Base-by-base conservation (phyloP, 306 rosid species). In the Sophora flavescens region DNA sequence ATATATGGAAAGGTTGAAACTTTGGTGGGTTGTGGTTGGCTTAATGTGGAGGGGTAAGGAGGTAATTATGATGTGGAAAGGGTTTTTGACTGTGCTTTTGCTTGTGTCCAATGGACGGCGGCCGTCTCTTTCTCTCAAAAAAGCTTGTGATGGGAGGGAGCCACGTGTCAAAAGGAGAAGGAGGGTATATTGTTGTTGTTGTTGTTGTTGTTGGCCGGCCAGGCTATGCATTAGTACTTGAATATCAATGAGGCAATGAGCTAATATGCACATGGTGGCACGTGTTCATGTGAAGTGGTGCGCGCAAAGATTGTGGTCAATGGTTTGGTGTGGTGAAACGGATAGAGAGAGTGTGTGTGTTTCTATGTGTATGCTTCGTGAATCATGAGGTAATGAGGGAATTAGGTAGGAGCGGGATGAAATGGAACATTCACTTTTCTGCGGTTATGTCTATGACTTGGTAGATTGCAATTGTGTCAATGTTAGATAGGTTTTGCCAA, bases 51-150 rank as follows among this genome's bases (percentile, higher is more conserved):
- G 76, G 76, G 79, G 84, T 32, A 51, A 51, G 51, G 16, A 63
- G 26, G 65, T 3, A 28, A 70, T 63, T 76, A 62, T 71, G 61
- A 47, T 68, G 62, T 74, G 83, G 61, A 64, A 70, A 81, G 47
- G 10, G 7, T 26, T 28, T 38, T 45, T 48, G 83, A 41, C 4
- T 75, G 66, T 50, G 39, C 71, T 81, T 83, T 80, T 51, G 51
- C 6, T 81, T 63, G 70, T 64, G 79, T 53, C 74, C 69, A 84
- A 84, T 88, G 96, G 89, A 70, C 89, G 91, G 93, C 89, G 80
- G 91, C 91, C 83, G 89, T 84, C 74, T 76, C 36, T 75, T 70
- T 13, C 39, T 39, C 11, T 78, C 63, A 70, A 48, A 45, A 48
- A 45, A 61, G 9, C 52, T n/a, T 17, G 65, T 5, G 58, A 39